A percentile compares a stretch with the other conserved stretches of the same genome.
phyloP scores from a whole-genome alignment of 1,284 basidiomycete genomes.

The Calocybe gambosa region DNA sequence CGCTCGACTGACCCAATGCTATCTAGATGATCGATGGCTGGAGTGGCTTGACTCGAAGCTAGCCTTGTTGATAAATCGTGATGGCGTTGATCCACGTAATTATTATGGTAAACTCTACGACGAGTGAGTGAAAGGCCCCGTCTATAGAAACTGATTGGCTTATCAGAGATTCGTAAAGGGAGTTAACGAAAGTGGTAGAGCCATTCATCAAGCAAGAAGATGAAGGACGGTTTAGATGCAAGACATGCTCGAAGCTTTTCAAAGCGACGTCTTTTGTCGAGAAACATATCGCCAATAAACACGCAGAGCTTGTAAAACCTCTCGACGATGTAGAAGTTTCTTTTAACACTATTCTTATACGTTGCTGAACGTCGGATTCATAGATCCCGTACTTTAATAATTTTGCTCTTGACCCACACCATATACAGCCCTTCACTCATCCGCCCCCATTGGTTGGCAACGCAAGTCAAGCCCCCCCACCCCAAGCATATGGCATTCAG shows the following conservation, averaged over 20 bases:
- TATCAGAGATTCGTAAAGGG: constrained; percentile 40
- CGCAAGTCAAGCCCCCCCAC: constrained; percentile 59
- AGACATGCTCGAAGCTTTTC: constrained; percentile 92
- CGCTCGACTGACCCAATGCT: constrained; percentile 4
- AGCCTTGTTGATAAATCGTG: constrained; percentile 68
- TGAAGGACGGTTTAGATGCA: constrained; percentile 92
- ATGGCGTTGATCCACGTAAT: constrained; percentile 74
- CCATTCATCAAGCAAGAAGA: constrained; percentile 89
- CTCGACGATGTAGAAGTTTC: constrained; percentile 61
- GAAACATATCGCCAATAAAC: constrained; percentile 90
- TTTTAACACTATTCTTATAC: background rate
- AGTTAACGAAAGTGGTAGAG: constrained; percentile 72
- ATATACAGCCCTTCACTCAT: constrained; percentile 80
- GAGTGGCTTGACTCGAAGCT: constrained; percentile 84
- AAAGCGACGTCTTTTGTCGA: constrained; percentile 93
- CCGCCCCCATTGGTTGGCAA: constrained; percentile 60
- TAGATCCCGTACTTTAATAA: constrained; percentile 88
- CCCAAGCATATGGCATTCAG: constrained; percentile 75
- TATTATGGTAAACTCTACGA: constrained; percentile 87
- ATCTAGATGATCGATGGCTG: constrained; percentile 79
- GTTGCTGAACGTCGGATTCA: background rate
- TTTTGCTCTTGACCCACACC: constrained; percentile 89
- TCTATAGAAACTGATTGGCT: constrained; percentile 10
- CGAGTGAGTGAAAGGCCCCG: constrained; percentile 72
- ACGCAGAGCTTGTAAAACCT: constrained; percentile 70